Conservation (phyloP, 352 stramenopile genomes). For the Thraustochytrium sp. region DNA sequence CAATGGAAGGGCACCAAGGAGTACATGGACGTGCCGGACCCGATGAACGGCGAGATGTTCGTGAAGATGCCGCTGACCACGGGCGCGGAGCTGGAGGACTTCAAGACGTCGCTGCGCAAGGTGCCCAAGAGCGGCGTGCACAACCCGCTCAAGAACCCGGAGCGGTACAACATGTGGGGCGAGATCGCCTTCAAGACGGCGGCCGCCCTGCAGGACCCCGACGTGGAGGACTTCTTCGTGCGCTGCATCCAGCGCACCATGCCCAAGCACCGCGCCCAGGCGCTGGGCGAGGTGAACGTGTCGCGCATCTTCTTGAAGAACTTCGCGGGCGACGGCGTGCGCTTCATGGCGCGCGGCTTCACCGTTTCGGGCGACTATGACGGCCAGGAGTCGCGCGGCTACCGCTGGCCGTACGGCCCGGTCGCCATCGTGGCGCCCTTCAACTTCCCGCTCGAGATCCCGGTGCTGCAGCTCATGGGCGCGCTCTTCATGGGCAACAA, state of each 20-base stretch:
- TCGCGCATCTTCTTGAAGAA: slow-evolving; percentile 95
- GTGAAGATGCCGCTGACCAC: slow-evolving; percentile 86
- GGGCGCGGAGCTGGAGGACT: slow-evolving; percentile 68
- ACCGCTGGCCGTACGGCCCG: slow-evolving; percentile 91
- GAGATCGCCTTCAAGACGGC: slow-evolving; percentile 71
- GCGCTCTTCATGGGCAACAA: slow-evolving; percentile 98
- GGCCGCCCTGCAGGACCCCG: slow-evolving; percentile 69
- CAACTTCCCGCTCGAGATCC: slow-evolving; percentile 98
- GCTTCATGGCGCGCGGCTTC: slow-evolving; percentile 90
- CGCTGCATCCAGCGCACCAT: slow-evolving; percentile 90
- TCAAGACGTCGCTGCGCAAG: slow-evolving; percentile 80
- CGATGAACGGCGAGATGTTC: slow-evolving; percentile 86
- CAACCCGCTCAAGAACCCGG: slow-evolving; percentile 95
- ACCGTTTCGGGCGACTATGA: slow-evolving; percentile 90
- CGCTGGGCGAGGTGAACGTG: slow-evolving; percentile 76
- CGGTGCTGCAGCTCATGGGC: slow-evolving; percentile 95
- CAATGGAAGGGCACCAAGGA: slow-evolving; percentile 70
- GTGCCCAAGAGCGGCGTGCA: slow-evolving; percentile 94
- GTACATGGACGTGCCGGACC: slow-evolving; percentile 77
- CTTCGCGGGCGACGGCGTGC: slow-evolving; percentile 92
- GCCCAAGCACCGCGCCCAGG: slow-evolving; percentile 92
- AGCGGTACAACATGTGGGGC: slow-evolving; percentile 74
- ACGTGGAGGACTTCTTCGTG: slow-evolving; percentile 90
- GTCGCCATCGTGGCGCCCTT: slow-evolving; percentile 94
- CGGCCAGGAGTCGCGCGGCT: slow-evolving; percentile 85